Conservation (phyloP, 768 basidiomycete genomes). For the Paxillus ammoniavirescens region DNA sequence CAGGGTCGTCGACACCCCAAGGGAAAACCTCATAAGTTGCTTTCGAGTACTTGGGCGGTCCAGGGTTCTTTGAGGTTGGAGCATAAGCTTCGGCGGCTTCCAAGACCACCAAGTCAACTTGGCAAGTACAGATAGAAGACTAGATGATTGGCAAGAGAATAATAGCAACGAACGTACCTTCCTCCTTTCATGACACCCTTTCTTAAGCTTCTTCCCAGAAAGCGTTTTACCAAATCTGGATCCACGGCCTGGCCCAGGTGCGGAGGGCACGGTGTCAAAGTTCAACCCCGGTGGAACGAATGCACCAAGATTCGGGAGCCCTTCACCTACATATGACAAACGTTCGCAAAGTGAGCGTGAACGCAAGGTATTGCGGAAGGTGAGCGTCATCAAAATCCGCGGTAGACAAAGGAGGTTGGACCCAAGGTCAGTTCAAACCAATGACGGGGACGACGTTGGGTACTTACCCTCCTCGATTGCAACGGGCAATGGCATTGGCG, state of each 20-base stretch:
- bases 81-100: slow-evolving; percentile 8
- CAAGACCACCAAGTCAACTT: neutral
- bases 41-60: slow-evolving; percentile 22
- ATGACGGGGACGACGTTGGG: neutral
- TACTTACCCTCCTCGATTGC: slow-evolving; percentile 11
- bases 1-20: too few species aligned
- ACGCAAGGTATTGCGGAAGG: too few species aligned
- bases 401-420: neutral
- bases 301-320: slow-evolving; percentile 15
- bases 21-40: slow-evolving; percentile 17
- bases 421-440: neutral
- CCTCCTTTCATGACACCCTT: slow-evolving; percentile 10
- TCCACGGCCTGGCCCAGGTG: too few species aligned
- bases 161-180: neutral
- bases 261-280: too few species aligned
- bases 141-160: too few species aligned
- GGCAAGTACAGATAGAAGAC: too few species aligned
- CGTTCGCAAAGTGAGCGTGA: too few species aligned
- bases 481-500: slow-evolving; percentile 40
- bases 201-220: slow-evolving; percentile 10
- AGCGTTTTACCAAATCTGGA: slow-evolving; percentile 12
- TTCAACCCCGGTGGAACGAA: too few species aligned
- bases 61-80: slow-evolving; percentile 10
- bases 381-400: too few species aligned
- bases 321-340: neutral